Conservation (phyloP, 257 asterid species). For the Fraxinus cuspidata region DNA sequence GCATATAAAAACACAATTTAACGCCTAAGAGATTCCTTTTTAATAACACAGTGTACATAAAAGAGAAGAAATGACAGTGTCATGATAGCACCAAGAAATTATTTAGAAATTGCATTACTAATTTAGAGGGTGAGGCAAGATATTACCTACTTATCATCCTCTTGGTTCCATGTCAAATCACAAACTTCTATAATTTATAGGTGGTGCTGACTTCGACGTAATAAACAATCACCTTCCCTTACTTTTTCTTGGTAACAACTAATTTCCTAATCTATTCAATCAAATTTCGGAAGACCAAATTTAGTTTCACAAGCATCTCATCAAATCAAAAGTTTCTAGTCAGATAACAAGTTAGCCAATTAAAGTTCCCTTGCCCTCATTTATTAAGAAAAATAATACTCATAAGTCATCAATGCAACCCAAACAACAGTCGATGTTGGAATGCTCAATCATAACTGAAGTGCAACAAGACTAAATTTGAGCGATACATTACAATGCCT, state of each 20-base stretch:
- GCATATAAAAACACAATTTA: not conserved
- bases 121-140: not conserved
- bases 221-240: not conserved
- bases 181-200: not conserved
- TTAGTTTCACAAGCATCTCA: not conserved
- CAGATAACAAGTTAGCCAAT: not conserved
- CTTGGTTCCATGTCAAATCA: not conserved
- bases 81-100: not conserved
- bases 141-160: not conserved
- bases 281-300: not conserved
- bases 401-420: not conserved
- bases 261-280: not conserved
- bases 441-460: not conserved
- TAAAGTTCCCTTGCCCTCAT: not conserved
- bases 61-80: not conserved
- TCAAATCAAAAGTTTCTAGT: not conserved
- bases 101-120: not conserved
- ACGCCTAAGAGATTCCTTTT: not conserved
- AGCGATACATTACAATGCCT: not conserved
- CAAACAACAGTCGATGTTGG: not conserved
- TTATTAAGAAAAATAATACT: not conserved
- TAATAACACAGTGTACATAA: not conserved
- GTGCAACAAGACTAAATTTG: not conserved
- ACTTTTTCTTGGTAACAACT: slow-evolving; percentile 1
- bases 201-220: not conserved